A percentile compares a stretch with the other conserved stretches of the same genome.
phyloP scores from a whole-genome alignment of 2,329 filamentous ascomycete genomes.

The Alternaria triticimaculans region DNA sequence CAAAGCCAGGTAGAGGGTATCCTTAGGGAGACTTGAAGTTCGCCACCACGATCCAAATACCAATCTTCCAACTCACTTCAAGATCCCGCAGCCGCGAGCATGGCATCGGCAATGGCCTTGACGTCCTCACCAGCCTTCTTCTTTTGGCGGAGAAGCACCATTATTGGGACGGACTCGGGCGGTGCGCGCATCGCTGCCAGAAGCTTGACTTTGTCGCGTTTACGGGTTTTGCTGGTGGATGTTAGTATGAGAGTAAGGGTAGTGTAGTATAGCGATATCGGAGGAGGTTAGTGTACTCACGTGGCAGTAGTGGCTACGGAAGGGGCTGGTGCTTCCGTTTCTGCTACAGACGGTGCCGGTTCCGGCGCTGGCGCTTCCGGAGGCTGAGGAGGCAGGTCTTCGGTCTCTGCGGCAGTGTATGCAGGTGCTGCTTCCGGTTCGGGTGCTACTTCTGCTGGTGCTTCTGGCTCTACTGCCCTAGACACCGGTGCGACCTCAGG shows the following conservation, averaged over 20 bases:
- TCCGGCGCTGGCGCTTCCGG: neutral
- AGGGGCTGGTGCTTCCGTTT: neutral
- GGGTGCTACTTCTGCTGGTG: constrained; percentile 2
- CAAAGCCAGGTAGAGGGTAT: neutral
- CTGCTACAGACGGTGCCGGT: neutral
- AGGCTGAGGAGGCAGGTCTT: neutral
- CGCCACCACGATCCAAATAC: constrained; percentile 6
- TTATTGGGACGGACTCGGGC: constrained; percentile 17
- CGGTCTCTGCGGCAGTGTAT: neutral
- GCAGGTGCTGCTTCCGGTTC: constrained; percentile 4
- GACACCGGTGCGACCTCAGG: neutral
- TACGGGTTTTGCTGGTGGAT: neutral
- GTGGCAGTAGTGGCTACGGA: constrained; percentile 7
- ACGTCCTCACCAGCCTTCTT: constrained; percentile 34
- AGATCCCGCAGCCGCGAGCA: constrained; percentile 10
- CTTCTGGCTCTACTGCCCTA: neutral
- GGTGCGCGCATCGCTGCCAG: constrained; percentile 8
- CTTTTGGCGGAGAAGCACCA: constrained; percentile 26
- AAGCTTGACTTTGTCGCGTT: constrained; percentile 15
- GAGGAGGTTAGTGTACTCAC: neutral
- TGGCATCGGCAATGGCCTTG: constrained; percentile 20
- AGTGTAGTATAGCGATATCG: neutral
- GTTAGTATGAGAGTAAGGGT: neutral
- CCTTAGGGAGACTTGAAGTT: constrained; percentile 3
- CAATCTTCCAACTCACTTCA: constrained; percentile 8